phyloP scores from a whole-genome alignment of 2,329 filamentous ascomycete genomes.

The Hortaea werneckii region DNA sequence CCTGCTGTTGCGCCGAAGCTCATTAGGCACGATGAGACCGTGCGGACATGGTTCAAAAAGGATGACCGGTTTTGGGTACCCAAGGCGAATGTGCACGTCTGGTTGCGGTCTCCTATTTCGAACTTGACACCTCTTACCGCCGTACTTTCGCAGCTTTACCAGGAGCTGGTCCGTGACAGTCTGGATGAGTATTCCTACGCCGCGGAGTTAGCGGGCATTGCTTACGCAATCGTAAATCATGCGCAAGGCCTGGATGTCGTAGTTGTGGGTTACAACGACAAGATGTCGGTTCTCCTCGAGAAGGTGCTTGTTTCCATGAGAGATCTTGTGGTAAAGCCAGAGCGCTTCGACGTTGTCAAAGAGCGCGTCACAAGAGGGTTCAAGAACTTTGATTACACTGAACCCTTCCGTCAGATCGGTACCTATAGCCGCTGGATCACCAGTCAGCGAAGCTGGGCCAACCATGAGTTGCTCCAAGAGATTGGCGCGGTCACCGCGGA shows the following conservation, averaged over 20 bases:
- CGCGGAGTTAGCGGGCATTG: slow-evolving; percentile 80
- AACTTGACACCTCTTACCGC: slow-evolving; percentile 67
- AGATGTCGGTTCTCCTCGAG: slow-evolving; percentile 79
- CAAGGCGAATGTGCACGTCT: slow-evolving; percentile 78
- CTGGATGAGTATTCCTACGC: slow-evolving; percentile 92
- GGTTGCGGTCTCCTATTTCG: slow-evolving; percentile 68
- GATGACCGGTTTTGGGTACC: slow-evolving; percentile 98
- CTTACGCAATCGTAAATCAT: slow-evolving; percentile 68
- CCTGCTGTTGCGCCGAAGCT: slow-evolving; percentile 66
- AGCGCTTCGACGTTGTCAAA: slow-evolving; percentile 84
- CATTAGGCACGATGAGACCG: slow-evolving; percentile 70
- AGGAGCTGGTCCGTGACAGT: slow-evolving; percentile 77
- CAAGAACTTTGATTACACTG: slow-evolving; percentile 78
- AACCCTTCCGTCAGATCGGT: slow-evolving; percentile 80
- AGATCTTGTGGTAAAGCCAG: slow-evolving; percentile 72
- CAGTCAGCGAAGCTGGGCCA: slow-evolving; percentile 64
- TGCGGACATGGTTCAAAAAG: slow-evolving; percentile 94
- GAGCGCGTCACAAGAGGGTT: slow-evolving; percentile 68
- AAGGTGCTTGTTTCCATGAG: slow-evolving; percentile 78
- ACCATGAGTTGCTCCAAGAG: slow-evolving; percentile 70
- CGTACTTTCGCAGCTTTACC: slow-evolving; percentile 70
- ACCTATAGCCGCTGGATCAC: slow-evolving; percentile 75
- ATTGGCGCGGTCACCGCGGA: slow-evolving; percentile 63
- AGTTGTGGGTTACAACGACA: slow-evolving; percentile 90
- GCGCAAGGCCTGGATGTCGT: slow-evolving; percentile 65